A percentile compares a stretch with the other conserved stretches of the same genome.
phyloP scores from a whole-genome alignment of 176 grass and related monocot genomes.

The Metroxylon sagu region DNA sequence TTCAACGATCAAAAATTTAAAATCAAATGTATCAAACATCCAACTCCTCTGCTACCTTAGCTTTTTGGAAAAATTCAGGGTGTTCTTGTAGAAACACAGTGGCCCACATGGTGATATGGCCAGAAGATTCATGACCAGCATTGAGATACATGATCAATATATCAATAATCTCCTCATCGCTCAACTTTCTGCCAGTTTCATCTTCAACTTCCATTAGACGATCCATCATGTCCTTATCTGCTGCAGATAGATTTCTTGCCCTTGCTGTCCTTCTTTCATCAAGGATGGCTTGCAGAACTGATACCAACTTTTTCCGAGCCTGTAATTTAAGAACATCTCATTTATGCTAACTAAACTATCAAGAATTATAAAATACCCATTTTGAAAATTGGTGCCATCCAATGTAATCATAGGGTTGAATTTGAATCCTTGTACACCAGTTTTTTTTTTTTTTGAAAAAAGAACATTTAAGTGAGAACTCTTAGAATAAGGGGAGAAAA shows the following conservation, averaged over 20 bases:
- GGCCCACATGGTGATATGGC: constrained; percentile 97
- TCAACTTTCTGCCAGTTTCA: constrained; percentile 49
- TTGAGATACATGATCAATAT: constrained; percentile 89
- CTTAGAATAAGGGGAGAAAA: too few species aligned
- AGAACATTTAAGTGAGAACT: too few species aligned
- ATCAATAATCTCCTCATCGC: constrained; percentile 75
- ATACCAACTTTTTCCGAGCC: constrained; percentile 47
- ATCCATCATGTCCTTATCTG: constrained; percentile 80
- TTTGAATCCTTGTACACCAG: too few species aligned
- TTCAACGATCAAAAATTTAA: too few species aligned
- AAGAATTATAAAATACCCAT: too few species aligned
- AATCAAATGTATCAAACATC: too few species aligned
- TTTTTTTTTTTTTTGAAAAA: too few species aligned
- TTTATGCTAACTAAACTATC: too few species aligned
- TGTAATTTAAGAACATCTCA: neutral
- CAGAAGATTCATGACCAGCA: constrained; percentile 88
- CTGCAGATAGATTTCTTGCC: neutral
- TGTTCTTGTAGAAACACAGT: constrained; percentile 81
- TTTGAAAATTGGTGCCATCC: too few species aligned
- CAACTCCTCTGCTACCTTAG: constrained; percentile 35
- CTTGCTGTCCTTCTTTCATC: constrained; percentile 26
- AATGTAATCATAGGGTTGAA: too few species aligned
- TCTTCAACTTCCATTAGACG: constrained; percentile 45
- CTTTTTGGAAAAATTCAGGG: constrained; percentile 47
- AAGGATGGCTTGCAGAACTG: constrained; percentile 53